phyloP scores from a whole-genome alignment of 306 rosid genomes.

The Cucurbita argyrosperma region DNA sequence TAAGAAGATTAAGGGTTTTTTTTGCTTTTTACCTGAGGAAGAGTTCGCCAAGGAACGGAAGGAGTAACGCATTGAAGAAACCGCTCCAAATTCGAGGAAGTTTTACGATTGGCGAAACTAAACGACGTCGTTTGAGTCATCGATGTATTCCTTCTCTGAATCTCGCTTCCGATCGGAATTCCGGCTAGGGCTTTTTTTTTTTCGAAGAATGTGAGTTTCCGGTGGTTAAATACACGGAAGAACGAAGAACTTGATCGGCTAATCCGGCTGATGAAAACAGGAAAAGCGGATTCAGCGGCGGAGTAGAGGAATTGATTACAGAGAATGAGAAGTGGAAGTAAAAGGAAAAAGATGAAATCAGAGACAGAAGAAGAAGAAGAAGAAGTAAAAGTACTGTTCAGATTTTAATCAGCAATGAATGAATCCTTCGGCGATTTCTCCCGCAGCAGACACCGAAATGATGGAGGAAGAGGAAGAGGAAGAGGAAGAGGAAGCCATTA shows the following conservation, averaged over 20 bases:
- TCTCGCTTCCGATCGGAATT: background rate
- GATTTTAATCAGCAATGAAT: background rate
- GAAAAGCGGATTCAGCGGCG: background rate
- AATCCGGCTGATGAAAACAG: background rate
- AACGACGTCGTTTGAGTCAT: slow-evolving; percentile 14
- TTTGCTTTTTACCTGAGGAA: slow-evolving; percentile 34
- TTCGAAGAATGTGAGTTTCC: background rate
- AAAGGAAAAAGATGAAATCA: background rate
- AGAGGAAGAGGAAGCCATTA: background rate
- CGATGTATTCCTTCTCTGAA: background rate
- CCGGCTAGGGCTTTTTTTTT: background rate
- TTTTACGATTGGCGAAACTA: background rate
- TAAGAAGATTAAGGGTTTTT: background rate
- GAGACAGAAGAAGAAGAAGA: background rate
- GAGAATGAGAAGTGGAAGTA: background rate
- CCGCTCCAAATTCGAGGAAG: slow-evolving; percentile 35
- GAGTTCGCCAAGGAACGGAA: slow-evolving; percentile 30
- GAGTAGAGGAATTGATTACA: background rate
- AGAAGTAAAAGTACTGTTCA: background rate
- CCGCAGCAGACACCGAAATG: background rate
- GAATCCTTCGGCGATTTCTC: background rate
- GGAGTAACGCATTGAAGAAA: slow-evolving; percentile 66
- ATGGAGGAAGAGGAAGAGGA: background rate
- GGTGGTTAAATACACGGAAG: background rate
- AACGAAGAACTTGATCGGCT: background rate